Percentiles rank a stretch among this genome's conserved stretches.
Conservation (phyloP, 257 asterid genomes). For the Penstemon barbatus region DNA sequence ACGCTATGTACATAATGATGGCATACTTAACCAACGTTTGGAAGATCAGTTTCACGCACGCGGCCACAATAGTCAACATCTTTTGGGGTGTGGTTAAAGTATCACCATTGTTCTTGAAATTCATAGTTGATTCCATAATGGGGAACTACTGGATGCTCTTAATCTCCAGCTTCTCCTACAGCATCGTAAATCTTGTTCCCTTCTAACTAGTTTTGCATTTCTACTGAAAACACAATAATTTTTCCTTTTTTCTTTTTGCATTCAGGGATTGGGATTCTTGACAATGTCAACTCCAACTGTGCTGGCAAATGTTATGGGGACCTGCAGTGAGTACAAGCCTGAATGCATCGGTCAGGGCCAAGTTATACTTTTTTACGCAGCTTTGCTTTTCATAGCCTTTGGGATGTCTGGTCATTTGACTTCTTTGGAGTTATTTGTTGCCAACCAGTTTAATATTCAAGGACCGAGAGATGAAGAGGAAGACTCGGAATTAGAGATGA, state of each 20-base stretch:
- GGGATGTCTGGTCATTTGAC: constrained; percentile 43
- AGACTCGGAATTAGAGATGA: too few species aligned
- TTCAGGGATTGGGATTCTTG: too few species aligned
- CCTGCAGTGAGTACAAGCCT: too few species aligned
- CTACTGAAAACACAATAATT: too few species aligned
- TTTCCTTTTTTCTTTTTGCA: too few species aligned
- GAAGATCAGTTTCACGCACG: constrained; percentile 25
- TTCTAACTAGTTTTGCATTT: too few species aligned
- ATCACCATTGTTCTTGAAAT: constrained; percentile 8
- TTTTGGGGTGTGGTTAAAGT: constrained; percentile 9
- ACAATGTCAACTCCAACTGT: too few species aligned
- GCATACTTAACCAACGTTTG: constrained; percentile 21
- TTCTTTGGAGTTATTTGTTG: constrained; percentile 35
- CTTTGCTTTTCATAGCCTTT: constrained; percentile 35
- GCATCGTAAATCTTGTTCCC: too few species aligned
- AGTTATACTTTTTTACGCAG: constrained; percentile 29
- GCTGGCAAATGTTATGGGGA: too few species aligned
- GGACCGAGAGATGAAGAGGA: too few species aligned
- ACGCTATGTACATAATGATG: constrained; percentile 25
- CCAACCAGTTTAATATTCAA: constrained; percentile 23
- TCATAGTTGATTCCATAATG: constrained; percentile 3
- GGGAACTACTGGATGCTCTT: constrained; percentile 15
- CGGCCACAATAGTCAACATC: constrained; percentile 8
- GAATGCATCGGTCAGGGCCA: too few species aligned
- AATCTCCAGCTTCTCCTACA: constrained; percentile 18